phyloP scores from a whole-genome alignment of 108 stramenopile species.

The Cyclotella cryptica region DNA sequence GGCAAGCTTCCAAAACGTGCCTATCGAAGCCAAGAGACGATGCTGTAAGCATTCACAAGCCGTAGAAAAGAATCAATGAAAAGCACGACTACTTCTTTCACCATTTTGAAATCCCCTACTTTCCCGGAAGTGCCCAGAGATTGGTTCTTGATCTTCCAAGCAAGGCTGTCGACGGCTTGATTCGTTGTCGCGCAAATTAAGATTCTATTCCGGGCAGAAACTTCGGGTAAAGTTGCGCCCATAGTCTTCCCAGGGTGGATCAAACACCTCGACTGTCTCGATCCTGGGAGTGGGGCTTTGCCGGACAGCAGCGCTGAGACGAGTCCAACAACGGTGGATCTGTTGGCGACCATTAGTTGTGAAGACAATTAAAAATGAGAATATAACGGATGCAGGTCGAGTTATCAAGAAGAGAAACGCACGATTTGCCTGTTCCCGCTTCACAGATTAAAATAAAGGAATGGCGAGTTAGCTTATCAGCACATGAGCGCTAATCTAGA shows the following conservation, averaged over 20 bases:
- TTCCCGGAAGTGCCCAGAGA: conserved; percentile 54
- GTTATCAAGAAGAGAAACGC: neutral
- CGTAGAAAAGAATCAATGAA: neutral
- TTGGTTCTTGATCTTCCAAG: conserved; percentile 67
- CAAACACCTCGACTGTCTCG: conserved; percentile 31
- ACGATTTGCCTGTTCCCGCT: conserved; percentile 32
- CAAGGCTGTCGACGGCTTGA: conserved; percentile 77
- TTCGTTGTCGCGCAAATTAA: conserved; percentile 79
- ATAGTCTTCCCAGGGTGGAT: conserved; percentile 54
- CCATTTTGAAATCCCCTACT: conserved; percentile 48
- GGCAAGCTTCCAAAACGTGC: conserved; percentile 52
- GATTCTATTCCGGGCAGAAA: conserved; percentile 48
- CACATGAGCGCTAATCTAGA: neutral
- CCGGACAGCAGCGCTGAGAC: conserved; percentile 70
- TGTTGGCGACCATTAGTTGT: conserved; percentile 1
- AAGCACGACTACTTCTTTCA: neutral
- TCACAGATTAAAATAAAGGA: neutral
- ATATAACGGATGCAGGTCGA: neutral
- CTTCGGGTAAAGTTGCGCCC: conserved; percentile 20
- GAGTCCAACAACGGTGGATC: conserved; percentile 64
- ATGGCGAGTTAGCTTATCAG: neutral
- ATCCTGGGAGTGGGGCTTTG: conserved; percentile 46
- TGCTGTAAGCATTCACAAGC: neutral
- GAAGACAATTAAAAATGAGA: neutral
- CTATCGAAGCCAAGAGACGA: neutral